Evolutionary conservation across 1,284 basidiomycete species (phyloP).

Genomic region (Rhodotorula sp.): DNA sequence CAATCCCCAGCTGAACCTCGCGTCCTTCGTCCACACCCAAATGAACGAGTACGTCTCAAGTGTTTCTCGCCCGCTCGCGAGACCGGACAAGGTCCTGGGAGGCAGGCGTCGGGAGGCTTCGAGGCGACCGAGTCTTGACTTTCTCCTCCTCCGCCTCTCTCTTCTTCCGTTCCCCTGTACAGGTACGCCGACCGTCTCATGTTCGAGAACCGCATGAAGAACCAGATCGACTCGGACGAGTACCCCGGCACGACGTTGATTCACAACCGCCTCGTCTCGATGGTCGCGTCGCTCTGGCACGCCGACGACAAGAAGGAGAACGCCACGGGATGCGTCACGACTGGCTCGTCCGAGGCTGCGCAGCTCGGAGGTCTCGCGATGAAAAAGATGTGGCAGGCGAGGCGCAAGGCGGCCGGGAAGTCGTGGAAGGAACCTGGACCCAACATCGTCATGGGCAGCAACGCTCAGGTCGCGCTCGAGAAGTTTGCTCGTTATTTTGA

Average conservation of each 20-base stretch:
- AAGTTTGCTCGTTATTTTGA: constrained; percentile 82
- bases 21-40: constrained; percentile 51
- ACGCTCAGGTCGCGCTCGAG: constrained; percentile 79
- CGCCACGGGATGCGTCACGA: constrained; percentile 87
- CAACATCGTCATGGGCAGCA: constrained; percentile 74
- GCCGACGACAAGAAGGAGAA: constrained; percentile 65
- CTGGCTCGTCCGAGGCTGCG: constrained; percentile 76
- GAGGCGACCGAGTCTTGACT: neutral
- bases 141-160: neutral
- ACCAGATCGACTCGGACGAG: constrained; percentile 5
- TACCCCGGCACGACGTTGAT: constrained; percentile 49
- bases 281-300: constrained; percentile 90
- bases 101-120: neutral
- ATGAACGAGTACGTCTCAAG: constrained; percentile 3
- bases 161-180: neutral
- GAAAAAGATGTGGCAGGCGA: constrained; percentile 91
- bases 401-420: constrained; percentile 80
- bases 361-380: constrained; percentile 70
- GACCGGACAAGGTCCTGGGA: too few relatives aligned
- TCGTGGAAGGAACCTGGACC: constrained; percentile 56
- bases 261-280: constrained; percentile 78
- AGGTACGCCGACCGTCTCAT: constrained; percentile 13
- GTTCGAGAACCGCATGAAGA: constrained; percentile 10
- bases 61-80: neutral
- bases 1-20: constrained; percentile 52